A percentile compares a stretch with the other conserved stretches of the same genome.
Conservation (phyloP, 2,329 filamentous ascomycete species). For the Keithomyces neogunnii region DNA sequence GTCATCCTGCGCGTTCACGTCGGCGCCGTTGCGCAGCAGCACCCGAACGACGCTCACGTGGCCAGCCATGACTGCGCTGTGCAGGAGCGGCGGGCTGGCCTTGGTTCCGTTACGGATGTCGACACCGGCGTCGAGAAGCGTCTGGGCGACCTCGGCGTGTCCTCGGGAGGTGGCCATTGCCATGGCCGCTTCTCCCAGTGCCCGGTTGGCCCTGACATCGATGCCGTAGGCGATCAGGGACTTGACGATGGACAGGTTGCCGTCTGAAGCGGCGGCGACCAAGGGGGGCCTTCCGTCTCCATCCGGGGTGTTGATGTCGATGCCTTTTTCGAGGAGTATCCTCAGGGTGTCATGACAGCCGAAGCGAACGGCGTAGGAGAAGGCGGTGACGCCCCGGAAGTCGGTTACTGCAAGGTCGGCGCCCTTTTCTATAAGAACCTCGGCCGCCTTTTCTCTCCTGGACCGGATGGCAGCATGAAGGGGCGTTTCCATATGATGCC, state of each 20-base stretch:
- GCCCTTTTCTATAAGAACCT: not conserved
- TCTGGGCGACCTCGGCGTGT: not conserved
- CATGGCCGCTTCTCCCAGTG: not conserved
- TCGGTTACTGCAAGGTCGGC: not conserved
- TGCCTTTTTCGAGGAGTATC: not conserved
- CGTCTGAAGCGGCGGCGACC: not conserved
- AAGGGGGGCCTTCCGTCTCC: not conserved
- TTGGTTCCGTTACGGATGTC: not conserved
- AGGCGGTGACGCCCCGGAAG: not conserved
- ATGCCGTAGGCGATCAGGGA: not conserved
- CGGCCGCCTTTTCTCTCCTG: not conserved
- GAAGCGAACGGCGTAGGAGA: not conserved
- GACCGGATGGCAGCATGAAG: not conserved
- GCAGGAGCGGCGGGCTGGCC: not conserved
- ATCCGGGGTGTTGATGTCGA: not conserved
- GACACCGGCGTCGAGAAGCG: not conserved
- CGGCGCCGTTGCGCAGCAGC: not conserved
- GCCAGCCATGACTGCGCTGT: not conserved
- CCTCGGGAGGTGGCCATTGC: not conserved
- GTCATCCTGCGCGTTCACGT: not conserved
- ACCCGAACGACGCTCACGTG: not conserved
- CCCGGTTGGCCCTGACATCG: not conserved
- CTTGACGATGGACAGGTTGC: not conserved
- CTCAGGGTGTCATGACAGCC: not conserved
- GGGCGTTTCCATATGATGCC: not conserved